phyloP scores from a whole-genome alignment of 176 grass and related monocot species.

The Dactylis glomerata region DNA sequence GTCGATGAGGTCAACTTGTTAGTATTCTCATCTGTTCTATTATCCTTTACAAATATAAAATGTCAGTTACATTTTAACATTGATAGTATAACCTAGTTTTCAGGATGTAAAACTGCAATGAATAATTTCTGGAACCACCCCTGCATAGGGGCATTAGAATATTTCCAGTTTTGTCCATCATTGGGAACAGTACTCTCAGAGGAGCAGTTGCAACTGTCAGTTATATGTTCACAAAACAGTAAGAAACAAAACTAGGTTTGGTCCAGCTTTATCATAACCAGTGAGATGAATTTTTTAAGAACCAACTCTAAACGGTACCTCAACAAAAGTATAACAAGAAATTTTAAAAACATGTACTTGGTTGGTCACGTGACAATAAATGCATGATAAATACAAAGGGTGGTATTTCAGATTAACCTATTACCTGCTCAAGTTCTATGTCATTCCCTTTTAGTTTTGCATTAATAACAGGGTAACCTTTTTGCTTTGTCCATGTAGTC shows the following conservation, averaged over 20 bases:
- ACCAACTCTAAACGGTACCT: not conserved
- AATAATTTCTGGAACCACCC: not conserved
- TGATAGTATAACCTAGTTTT: not conserved
- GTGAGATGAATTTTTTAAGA: not conserved
- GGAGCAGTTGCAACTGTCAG: not conserved
- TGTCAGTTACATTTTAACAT: not conserved
- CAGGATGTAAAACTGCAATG: not conserved
- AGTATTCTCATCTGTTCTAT: not conserved
- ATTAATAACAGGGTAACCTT: slow-evolving; percentile 84
- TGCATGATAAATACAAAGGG: slow-evolving; percentile 18
- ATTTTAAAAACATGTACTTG: not conserved
- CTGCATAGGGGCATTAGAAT: not conserved
- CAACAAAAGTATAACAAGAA: slow-evolving; percentile 13
- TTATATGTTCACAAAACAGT: not conserved
- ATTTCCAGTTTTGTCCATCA: not conserved
- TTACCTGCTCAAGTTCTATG: slow-evolving; percentile 77
- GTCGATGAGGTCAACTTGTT: not conserved
- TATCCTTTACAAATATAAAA: not conserved
- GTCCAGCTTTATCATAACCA: slow-evolving; percentile 14
- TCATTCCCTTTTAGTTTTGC: slow-evolving; percentile 49
- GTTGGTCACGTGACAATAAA: not conserved
- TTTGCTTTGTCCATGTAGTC: slow-evolving; percentile 87
- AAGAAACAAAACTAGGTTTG: not conserved
- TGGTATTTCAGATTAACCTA: not conserved
- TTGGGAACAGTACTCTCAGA: not conserved